Conservation (phyloP, 345 rosid species). For the Noccaea bulbosa region DNA sequence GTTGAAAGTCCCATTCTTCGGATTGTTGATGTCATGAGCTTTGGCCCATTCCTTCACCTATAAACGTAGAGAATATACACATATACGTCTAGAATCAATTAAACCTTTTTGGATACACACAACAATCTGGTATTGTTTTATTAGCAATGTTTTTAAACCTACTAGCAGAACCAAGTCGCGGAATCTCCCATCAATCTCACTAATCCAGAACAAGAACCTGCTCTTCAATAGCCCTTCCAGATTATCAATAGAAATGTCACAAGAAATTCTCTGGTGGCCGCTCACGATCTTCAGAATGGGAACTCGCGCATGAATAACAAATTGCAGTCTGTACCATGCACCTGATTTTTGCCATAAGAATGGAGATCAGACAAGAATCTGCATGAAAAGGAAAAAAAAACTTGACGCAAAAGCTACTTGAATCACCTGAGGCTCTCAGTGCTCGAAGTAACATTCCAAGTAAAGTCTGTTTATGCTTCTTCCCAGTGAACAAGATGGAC, state of each 20-base stretch:
- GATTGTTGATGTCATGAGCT: slow-evolving; percentile 71
- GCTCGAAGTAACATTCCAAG: slow-evolving; percentile 62
- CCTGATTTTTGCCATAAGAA: slow-evolving; percentile 48
- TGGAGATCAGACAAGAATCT: slow-evolving; percentile 23
- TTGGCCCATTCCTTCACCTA: slow-evolving; percentile 99
- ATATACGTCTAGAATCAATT: neutral
- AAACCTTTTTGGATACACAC: slow-evolving; percentile 17
- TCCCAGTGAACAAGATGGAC: slow-evolving; percentile 65
- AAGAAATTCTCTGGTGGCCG: slow-evolving; percentile 56
- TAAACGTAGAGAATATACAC: slow-evolving; percentile 14
- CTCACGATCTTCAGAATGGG: slow-evolving; percentile 80
- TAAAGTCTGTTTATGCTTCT: slow-evolving; percentile 64
- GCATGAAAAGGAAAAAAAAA: slow-evolving; percentile 1
- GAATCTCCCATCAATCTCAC: slow-evolving; percentile 78
- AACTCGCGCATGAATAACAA: slow-evolving; percentile 68
- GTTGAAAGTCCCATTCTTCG: slow-evolving; percentile 73
- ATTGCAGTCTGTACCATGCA: slow-evolving; percentile 57
- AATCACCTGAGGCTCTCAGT: slow-evolving; percentile 61
- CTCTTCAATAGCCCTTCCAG: slow-evolving; percentile 76
- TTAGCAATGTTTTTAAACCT: slow-evolving; percentile 25
- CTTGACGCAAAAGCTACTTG: slow-evolving; percentile 13
- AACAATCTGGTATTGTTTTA: slow-evolving; percentile 3
- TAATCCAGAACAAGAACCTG: slow-evolving; percentile 78
- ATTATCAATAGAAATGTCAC: slow-evolving; percentile 88
- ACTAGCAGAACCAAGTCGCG: slow-evolving; percentile 84